Evolutionary conservation across 164 flowering plant genomes (phyloP).

Genomic region (Annona squamosa): DNA sequence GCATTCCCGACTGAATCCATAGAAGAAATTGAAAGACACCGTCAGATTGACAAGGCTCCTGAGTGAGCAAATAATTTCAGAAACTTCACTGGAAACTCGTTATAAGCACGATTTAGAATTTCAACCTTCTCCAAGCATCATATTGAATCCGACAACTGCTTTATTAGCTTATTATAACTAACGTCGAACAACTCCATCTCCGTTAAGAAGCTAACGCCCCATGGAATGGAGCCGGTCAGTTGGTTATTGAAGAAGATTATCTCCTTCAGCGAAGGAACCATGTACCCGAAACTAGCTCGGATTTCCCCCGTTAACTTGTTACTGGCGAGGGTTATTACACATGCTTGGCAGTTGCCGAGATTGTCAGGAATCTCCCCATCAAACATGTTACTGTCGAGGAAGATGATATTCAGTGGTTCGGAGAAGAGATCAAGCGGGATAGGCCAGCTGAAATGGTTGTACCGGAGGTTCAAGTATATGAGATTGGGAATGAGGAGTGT

Average conservation of each 20-base stretch:
- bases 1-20: conserved; percentile 73
- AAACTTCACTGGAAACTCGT: conserved; percentile 65
- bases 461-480: conserved; percentile 71
- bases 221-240: conserved; percentile 83
- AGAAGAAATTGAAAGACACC: conserved; percentile 74
- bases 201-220: conserved; percentile 63
- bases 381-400: conserved; percentile 73
- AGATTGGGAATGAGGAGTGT: conserved; percentile 53
- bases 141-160: conserved; percentile 72
- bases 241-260: conserved; percentile 72
- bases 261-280: conserved; percentile 58
- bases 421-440: conserved; percentile 65
- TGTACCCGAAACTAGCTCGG: conserved; percentile 63
- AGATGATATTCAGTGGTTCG: conserved; percentile 60
- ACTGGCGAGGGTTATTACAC: conserved; percentile 83
- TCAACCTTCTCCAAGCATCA: conserved; percentile 64
- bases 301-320: conserved; percentile 62
- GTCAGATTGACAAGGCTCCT: conserved; percentile 57
- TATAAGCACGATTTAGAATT: conserved; percentile 69
- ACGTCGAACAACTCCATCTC: conserved; percentile 70
- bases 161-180: conserved; percentile 68
- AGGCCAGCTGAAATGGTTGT: conserved; percentile 64
- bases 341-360: conserved; percentile 76
- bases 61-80: conserved; percentile 62
- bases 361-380: conserved; percentile 58